A percentile compares a stretch with the other conserved stretches of the same genome.
Conservation (phyloP, 2,329 filamentous ascomycete species). For the Coniochaeta sp. region DNA sequence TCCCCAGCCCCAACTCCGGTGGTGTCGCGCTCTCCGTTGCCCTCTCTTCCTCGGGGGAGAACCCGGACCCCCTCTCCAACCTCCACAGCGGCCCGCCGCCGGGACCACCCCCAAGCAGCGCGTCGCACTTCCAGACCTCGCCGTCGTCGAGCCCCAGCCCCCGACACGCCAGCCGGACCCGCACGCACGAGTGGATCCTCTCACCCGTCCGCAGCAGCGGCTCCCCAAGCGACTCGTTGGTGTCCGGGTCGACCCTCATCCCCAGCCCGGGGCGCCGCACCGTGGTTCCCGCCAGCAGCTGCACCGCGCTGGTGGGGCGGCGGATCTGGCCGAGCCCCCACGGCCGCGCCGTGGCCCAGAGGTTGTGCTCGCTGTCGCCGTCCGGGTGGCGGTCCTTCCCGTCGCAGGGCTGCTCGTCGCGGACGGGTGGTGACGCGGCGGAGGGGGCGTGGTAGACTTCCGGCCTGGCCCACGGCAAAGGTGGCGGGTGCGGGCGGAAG, state of each 20-base stretch:
- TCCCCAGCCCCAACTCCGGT: constrained; percentile 7
- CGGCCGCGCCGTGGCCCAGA: constrained; percentile 16
- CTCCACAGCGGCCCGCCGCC: constrained; percentile 14
- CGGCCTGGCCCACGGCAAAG: constrained; percentile 16
- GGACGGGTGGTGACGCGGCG: constrained; percentile 1
- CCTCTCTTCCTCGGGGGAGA: constrained; percentile 2
- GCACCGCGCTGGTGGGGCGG: constrained; percentile 15
- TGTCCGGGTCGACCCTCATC: constrained; percentile 27
- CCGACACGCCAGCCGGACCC: constrained; percentile 19
- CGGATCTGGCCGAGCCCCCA: constrained; percentile 22
- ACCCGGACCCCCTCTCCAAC: constrained; percentile 11
- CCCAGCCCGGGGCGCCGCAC: constrained; percentile 27
- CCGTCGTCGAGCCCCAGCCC: constrained; percentile 26
- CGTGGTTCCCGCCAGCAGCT: constrained; percentile 17
- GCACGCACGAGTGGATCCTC: constrained; percentile 23
- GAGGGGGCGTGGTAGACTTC: constrained; percentile 18
- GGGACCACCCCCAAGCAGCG: constrained; percentile 12
- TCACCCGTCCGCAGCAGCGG: constrained; percentile 29
- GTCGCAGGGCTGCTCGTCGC: constrained; percentile 19
- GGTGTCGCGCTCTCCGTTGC: not conserved
- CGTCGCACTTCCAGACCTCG: constrained; percentile 18
- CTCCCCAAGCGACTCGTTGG: constrained; percentile 24
- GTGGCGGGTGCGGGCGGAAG: not conserved
- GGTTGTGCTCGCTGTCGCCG: constrained; percentile 8
- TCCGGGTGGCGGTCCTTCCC: constrained; percentile 16